Percentiles rank a stretch among this genome's conserved stretches.
Evolutionary conservation across 2,329 filamentous ascomycete species (phyloP).

Genomic region (Fusarium hainanense): DNA sequence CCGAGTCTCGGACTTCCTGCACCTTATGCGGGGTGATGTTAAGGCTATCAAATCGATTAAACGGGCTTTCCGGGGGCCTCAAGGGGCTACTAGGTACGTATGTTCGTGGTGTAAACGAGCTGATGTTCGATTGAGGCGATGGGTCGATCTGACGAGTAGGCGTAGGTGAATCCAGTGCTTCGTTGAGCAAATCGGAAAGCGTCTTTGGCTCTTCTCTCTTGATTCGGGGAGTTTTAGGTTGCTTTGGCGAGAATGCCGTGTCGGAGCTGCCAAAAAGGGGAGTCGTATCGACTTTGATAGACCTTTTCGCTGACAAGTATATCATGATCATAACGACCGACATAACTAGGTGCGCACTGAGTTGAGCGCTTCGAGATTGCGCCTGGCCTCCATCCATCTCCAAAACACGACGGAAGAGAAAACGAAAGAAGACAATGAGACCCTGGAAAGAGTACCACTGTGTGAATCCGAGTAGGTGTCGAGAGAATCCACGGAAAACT

Average conservation of each 20-base stretch:
- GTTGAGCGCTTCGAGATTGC: slow-evolving; percentile 54
- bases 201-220: slow-evolving; percentile 53
- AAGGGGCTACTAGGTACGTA: slow-evolving; percentile 33
- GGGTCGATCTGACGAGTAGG: slow-evolving; percentile 21
- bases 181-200: slow-evolving; percentile 56
- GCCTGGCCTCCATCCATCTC: slow-evolving; percentile 54
- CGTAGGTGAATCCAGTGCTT: slow-evolving; percentile 47
- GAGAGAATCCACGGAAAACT: slow-evolving; percentile 68
- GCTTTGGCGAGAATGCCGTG: slow-evolving; percentile 42
- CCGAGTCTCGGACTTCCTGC: slow-evolving; percentile 54
- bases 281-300: slow-evolving; percentile 67
- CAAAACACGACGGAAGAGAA: slow-evolving; percentile 58
- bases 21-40: slow-evolving; percentile 31
- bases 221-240: slow-evolving; percentile 31
- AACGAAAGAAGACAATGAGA: slow-evolving; percentile 66
- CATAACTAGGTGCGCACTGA: slow-evolving; percentile 67
- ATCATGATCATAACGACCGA: slow-evolving; percentile 63
- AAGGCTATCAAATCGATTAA: slow-evolving; percentile 23
- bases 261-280: slow-evolving; percentile 59
- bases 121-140: slow-evolving; percentile 29
- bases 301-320: slow-evolving; percentile 56
- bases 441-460: slow-evolving; percentile 75
- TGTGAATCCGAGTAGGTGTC: slow-evolving; percentile 68
- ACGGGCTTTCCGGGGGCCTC: slow-evolving; percentile 15
- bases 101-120: slow-evolving; percentile 28